These are phyloP conservation scores for Colletotrichum sojae DNA, from an alignment of 2,329 filamentous ascomycete genomes.

Conservation along the genomic window DNA sequence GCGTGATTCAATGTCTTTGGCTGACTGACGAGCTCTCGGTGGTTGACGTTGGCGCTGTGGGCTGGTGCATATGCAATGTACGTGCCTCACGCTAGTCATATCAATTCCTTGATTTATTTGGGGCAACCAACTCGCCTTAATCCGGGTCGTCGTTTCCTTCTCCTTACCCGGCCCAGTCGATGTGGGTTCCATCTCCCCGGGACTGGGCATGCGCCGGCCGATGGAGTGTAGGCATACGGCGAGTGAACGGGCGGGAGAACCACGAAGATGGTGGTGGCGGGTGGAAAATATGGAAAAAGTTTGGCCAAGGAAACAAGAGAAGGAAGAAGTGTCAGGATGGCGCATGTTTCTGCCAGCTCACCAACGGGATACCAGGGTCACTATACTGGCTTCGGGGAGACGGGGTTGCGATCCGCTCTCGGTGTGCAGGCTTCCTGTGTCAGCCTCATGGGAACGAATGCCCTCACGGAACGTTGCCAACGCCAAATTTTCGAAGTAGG, in stretches of 20 bases:
- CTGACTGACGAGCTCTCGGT: not conserved
- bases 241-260: not conserved
- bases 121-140: slow-evolving; percentile 5
- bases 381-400: not conserved
- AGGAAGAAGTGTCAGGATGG: not conserved
- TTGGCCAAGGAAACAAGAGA: not conserved
- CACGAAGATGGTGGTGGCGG: not conserved
- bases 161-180: slow-evolving; percentile 12
- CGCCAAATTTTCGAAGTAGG: not conserved
- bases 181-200: slow-evolving; percentile 16
- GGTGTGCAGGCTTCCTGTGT: not conserved
- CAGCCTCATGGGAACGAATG: not conserved
- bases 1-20: not conserved
- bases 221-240: not conserved
- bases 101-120: not conserved
- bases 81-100: not conserved
- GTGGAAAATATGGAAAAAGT: not conserved
- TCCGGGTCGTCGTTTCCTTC: not conserved
- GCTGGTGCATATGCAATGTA: slow-evolving; percentile 2
- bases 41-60: not conserved
- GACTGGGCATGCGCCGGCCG: slow-evolving; percentile 2
- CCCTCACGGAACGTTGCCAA: not conserved
- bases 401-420: not conserved
- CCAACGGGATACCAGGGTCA: not conserved
- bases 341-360: not conserved